Percentiles rank a stretch among this genome's conserved stretches.
Evolutionary conservation across 148 eudicot species (phyloP).

Genomic region (Tetragonia tetragonoides): DNA sequence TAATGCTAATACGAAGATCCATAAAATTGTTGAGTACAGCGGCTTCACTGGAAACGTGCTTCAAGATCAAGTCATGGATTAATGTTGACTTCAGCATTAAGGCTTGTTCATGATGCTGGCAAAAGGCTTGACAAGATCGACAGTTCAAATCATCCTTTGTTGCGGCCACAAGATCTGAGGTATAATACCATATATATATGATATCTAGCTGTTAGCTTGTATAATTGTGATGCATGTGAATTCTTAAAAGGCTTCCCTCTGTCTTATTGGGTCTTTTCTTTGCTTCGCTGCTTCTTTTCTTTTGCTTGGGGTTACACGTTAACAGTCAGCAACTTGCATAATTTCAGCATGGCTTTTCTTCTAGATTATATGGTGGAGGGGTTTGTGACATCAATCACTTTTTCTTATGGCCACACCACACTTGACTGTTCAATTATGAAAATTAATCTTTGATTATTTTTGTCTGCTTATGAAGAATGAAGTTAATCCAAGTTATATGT

Average conservation of each 20-base stretch:
- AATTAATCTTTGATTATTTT: neutral
- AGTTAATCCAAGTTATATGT: constrained; percentile 1
- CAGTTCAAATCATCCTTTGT: constrained; percentile 46
- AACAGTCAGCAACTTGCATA: neutral
- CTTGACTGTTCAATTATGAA: neutral
- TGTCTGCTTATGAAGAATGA: neutral
- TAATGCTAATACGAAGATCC: neutral
- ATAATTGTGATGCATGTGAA: neutral
- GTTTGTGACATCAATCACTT: neutral
- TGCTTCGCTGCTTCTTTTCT: neutral
- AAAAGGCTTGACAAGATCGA: constrained; percentile 31
- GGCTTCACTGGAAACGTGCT: constrained; percentile 94
- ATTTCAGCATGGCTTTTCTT: neutral
- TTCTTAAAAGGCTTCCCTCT: too few species aligned
- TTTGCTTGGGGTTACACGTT: neutral
- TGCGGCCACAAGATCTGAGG: constrained; percentile 79
- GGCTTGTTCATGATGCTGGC: constrained; percentile 54
- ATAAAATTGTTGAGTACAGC: constrained; percentile 43
- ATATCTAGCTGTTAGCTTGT: neutral
- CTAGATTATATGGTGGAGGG: neutral
- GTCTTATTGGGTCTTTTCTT: constrained; percentile 1
- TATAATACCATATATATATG: constrained; percentile 19
- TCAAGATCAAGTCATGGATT: constrained; percentile 75
- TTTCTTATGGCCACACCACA: neutral
- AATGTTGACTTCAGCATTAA: constrained; percentile 87